These are phyloP conservation scores for Solanum chilense DNA, from an alignment of 257 asterid genomes.

Conservation along the genomic window DNA sequence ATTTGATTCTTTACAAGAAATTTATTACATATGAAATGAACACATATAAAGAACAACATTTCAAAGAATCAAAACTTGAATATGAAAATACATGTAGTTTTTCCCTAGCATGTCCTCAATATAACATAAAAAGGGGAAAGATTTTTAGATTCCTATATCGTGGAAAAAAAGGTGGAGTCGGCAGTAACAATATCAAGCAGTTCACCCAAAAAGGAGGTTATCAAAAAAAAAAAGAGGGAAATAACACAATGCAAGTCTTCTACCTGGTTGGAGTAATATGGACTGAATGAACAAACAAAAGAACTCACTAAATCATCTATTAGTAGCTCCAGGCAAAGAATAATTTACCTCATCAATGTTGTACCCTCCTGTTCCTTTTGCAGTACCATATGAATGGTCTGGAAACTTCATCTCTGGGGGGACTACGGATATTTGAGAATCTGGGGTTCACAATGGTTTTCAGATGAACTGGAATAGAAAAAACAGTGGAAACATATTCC, in stretches of 20 bases:
- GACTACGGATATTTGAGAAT: constrained; percentile 19
- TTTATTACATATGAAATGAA: background rate
- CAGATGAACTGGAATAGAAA: background rate
- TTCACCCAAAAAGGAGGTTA: background rate
- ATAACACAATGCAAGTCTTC: background rate
- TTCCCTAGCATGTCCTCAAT: background rate
- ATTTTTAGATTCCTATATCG: background rate
- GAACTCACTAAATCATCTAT: background rate
- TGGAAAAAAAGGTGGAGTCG: background rate
- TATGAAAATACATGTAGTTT: background rate
- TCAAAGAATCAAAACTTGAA: background rate
- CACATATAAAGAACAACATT: background rate
- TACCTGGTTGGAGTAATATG: background rate
- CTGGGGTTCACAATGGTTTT: constrained; percentile 22
- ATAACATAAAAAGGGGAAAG: background rate
- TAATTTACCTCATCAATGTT: constrained; percentile 43
- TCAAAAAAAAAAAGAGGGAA: background rate
- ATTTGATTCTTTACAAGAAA: background rate
- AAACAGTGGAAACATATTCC: background rate
- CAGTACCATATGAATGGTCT: constrained; percentile 12
- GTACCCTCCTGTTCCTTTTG: constrained; percentile 31
- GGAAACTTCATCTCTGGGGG: constrained; percentile 23
- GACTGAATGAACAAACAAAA: background rate
- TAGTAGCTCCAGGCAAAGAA: background rate
- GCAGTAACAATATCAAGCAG: background rate